Evolutionary conservation across 352 stramenopile species (phyloP).

Genomic region (Pythium coloratum): DNA sequence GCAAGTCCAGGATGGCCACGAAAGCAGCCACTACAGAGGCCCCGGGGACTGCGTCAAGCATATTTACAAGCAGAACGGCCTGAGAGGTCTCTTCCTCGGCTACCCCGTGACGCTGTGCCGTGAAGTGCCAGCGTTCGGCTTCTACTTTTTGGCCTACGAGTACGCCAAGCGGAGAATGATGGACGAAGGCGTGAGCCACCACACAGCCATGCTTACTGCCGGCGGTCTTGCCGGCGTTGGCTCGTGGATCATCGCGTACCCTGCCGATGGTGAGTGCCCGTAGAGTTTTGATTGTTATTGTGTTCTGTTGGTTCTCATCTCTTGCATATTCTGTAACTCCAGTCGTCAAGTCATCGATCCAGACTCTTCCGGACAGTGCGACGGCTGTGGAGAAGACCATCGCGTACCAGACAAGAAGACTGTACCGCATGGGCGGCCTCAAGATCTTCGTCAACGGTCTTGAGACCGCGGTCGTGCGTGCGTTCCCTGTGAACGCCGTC

Average conservation of each 20-base stretch:
- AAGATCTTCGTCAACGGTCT: slow-evolving; percentile 80
- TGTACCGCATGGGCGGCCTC: slow-evolving; percentile 67
- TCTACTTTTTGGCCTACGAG: slow-evolving; percentile 88
- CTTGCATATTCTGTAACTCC: not conserved
- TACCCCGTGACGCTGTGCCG: slow-evolving; percentile 74
- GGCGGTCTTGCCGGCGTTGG: slow-evolving; percentile 73
- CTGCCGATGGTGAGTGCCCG: slow-evolving; percentile 59
- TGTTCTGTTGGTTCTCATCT: not conserved
- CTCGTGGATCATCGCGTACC: slow-evolving; percentile 83
- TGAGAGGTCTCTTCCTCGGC: slow-evolving; percentile 68
- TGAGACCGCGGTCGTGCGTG: slow-evolving; percentile 71
- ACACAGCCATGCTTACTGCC: slow-evolving; percentile 81
- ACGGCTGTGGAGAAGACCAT: slow-evolving; percentile 64
- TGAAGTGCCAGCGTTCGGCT: slow-evolving; percentile 79
- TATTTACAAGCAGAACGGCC: slow-evolving; percentile 60
- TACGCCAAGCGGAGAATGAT: slow-evolving; percentile 75
- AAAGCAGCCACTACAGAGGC: slow-evolving; percentile 55
- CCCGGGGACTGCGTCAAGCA: slow-evolving; percentile 77
- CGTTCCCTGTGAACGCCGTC: slow-evolving; percentile 84
- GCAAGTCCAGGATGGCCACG: slow-evolving; percentile 75
- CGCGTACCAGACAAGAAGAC: slow-evolving; percentile 59
- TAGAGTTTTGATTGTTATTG: not conserved
- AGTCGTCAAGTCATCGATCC: slow-evolving; percentile 88
- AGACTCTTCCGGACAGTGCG: slow-evolving; percentile 66
- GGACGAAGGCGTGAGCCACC: slow-evolving; percentile 44